Evolutionary conservation across 2,329 filamentous ascomycete genomes (phyloP).

Genomic region (Scedosporium apiospermum): DNA sequence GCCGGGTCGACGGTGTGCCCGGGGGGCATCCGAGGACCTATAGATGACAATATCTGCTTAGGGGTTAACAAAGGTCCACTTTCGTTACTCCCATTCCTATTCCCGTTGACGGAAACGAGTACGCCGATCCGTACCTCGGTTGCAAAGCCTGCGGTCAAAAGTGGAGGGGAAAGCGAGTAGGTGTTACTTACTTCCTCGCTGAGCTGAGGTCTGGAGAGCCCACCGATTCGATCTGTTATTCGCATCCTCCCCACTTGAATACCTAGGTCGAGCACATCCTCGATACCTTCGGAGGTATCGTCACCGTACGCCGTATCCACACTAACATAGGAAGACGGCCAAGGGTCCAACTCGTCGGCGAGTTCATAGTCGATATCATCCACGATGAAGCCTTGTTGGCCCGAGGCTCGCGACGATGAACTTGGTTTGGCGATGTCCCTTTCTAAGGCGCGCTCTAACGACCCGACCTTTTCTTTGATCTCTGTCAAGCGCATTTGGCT

Average conservation of each 20-base stretch:
- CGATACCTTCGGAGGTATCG: constrained; percentile 33
- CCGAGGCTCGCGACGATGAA: constrained; percentile 14
- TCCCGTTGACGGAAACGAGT: too few species aligned
- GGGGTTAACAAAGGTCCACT: neutral
- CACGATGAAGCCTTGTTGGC: constrained; percentile 30
- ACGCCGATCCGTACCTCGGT: too few species aligned
- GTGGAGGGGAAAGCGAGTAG: neutral
- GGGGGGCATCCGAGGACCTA: neutral
- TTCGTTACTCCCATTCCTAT: too few species aligned
- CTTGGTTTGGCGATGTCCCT: constrained; percentile 50
- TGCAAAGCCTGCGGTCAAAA: neutral
- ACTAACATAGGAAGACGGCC: constrained; percentile 52
- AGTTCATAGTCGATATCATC: constrained; percentile 47
- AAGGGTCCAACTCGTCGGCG: constrained; percentile 50
- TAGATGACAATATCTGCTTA: neutral
- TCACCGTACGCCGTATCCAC: constrained; percentile 62
- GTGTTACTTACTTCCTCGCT: constrained; percentile 52
- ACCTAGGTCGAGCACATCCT: constrained; percentile 63
- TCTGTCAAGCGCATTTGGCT: constrained; percentile 62
- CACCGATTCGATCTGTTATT: constrained; percentile 66
- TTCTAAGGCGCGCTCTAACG: constrained; percentile 60
- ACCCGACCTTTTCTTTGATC: constrained; percentile 71
- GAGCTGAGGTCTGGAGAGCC: constrained; percentile 60
- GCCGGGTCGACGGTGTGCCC: neutral
- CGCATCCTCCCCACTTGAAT: constrained; percentile 61